Evolutionary conservation across 2,329 filamentous ascomycete genomes (phyloP).

Genomic region (Arthrobotrys conoides): DNA sequence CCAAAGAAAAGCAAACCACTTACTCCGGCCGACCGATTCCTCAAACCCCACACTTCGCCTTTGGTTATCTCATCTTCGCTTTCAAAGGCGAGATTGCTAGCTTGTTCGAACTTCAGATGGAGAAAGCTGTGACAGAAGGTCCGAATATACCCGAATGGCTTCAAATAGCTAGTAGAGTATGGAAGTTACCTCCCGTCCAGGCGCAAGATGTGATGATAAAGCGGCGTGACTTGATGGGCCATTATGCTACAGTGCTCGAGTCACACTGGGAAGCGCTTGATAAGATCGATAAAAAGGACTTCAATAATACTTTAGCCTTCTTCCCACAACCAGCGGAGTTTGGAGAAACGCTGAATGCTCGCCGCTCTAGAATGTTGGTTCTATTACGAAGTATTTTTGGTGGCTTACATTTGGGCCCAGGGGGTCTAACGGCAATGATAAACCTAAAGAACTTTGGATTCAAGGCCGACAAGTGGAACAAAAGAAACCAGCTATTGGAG

Average conservation of each 20-base stretch:
- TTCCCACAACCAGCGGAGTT: neutral
- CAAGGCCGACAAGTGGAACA: neutral
- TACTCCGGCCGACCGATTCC: neutral
- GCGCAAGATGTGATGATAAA: neutral
- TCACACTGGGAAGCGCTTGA: neutral
- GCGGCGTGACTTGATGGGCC: too few relatives aligned
- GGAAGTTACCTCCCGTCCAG: neutral
- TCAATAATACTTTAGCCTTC: neutral
- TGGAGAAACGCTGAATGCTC: neutral
- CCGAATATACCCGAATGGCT: neutral
- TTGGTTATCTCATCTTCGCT: constrained; percentile 2
- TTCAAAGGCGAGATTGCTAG: neutral
- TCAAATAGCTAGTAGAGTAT: too few relatives aligned
- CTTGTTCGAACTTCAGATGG: neutral
- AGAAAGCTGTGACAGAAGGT: neutral
- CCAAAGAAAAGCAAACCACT: neutral
- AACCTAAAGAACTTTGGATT: neutral
- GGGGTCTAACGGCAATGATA: neutral
- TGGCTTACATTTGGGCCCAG: neutral
- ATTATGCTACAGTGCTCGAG: too few relatives aligned
- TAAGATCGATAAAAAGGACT: neutral
- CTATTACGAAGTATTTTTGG: neutral
- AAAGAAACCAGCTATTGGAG: neutral
- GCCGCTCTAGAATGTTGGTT: neutral
- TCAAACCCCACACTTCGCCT: neutral